phyloP scores from a whole-genome alignment of 257 asterid species.

The Pogostemon cablin region DNA sequence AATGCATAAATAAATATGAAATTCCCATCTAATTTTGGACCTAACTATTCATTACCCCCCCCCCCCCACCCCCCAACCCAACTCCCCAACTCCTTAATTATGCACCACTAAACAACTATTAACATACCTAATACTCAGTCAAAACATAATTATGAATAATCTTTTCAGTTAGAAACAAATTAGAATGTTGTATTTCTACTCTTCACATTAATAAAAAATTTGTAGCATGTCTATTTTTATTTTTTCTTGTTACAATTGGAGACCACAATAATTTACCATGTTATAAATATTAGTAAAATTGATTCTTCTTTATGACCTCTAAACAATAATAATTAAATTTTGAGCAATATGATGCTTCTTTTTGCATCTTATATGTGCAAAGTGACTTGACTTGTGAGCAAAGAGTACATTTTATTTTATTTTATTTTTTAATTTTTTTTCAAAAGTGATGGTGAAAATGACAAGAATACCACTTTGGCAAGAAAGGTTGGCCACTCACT shows the following conservation, averaged over 20 bases:
- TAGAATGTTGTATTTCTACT: no score
- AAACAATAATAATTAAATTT: no score
- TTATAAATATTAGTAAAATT: no score
- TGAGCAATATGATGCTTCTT: background rate
- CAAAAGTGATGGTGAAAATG: constrained; percentile 50
- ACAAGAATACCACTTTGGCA: constrained; percentile 47
- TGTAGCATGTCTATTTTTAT: no score
- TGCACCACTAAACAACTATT: constrained; percentile 1
- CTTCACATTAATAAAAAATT: no score
- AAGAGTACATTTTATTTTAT: constrained; percentile 34
- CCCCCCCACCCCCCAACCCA: no score
- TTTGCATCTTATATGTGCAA: constrained; percentile 29
- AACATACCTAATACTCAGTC: constrained; percentile 18
- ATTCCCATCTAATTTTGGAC: constrained; percentile 21
- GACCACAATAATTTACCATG: no score
- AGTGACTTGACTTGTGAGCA: constrained; percentile 62
- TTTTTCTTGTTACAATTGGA: no score
- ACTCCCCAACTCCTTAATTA: constrained; percentile 28
- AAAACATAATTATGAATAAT: constrained; percentile 6
- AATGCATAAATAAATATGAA: no score
- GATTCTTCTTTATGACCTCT: no score
- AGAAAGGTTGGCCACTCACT: constrained; percentile 59
- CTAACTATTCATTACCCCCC: constrained; percentile 9
- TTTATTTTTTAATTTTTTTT: constrained; percentile 29
- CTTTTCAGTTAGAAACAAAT: no score